Evolutionary conservation across 441 rosid species (phyloP).

Genomic region (Populus hybrid): DNA sequence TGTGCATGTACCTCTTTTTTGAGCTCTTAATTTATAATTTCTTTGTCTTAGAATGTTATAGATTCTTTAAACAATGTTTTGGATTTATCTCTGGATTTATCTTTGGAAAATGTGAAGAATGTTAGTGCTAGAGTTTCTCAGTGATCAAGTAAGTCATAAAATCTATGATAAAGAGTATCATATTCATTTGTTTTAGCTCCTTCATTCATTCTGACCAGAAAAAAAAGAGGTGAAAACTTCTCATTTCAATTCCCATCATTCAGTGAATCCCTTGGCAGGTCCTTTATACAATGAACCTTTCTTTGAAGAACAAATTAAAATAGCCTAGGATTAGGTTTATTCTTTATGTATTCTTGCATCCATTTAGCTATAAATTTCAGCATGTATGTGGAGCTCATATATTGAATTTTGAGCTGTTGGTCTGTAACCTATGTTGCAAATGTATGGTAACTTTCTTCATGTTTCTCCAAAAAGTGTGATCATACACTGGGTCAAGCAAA

Average conservation of each 20-base stretch:
- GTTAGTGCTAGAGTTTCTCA: not conserved
- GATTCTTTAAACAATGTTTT: not conserved
- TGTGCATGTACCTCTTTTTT: not conserved
- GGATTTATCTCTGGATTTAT: too few relatives aligned
- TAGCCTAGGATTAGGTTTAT: not conserved
- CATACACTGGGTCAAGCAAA: not conserved
- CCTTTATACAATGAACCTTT: not conserved
- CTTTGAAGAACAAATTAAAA: not conserved
- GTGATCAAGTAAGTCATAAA: not conserved
- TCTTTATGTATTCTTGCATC: not conserved
- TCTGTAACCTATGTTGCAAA: not conserved
- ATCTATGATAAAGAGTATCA: not conserved
- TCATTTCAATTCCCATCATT: not conserved
- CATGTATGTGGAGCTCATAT: not conserved
- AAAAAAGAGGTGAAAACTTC: not conserved
- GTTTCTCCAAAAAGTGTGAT: too few relatives aligned
- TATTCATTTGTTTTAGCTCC: not conserved
- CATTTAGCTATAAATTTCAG: not conserved
- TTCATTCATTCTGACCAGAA: not conserved
- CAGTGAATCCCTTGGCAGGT: not conserved
- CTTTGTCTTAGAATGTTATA: not conserved
- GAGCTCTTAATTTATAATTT: not conserved
- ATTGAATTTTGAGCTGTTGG: not conserved
- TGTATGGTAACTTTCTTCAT: too few relatives aligned
- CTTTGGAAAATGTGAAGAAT: not conserved